These are phyloP conservation scores for Penicillium frequentans DNA, from an alignment of 2,329 filamentous ascomycete species.

Conservation along the genomic window DNA sequence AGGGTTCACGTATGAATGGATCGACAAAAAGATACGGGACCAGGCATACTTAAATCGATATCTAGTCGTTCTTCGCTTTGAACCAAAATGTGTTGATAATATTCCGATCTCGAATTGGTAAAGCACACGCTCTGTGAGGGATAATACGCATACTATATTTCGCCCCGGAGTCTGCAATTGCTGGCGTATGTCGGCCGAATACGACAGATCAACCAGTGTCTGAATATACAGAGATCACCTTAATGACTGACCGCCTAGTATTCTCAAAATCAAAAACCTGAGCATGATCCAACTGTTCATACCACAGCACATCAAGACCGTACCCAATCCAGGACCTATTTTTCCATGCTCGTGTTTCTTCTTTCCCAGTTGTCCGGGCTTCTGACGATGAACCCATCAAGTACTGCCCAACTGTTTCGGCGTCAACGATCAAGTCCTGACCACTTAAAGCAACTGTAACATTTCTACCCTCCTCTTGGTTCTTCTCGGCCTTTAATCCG, in stretches of 20 bases:
- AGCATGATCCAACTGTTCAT: slow-evolving; percentile 62
- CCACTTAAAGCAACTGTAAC: slow-evolving; percentile 62
- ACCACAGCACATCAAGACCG: slow-evolving; percentile 61
- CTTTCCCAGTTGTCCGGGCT: slow-evolving; percentile 12
- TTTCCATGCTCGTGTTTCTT: slow-evolving; percentile 16
- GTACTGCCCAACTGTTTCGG: slow-evolving; percentile 58
- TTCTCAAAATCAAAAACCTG: slow-evolving; percentile 54
- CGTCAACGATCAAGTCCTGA: slow-evolving; percentile 66
- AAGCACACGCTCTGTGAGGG: neutral
- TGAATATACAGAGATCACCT: slow-evolving; percentile 18
- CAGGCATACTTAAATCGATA: slow-evolving; percentile 1
- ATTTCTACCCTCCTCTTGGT: slow-evolving; percentile 25
- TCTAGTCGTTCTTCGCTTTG: neutral
- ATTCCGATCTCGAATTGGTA: neutral
- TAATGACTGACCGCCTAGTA: slow-evolving; percentile 17
- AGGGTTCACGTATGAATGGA: neutral
- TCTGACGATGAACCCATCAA: slow-evolving; percentile 39
- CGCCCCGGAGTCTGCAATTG: neutral
- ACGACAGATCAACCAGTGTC: neutral
- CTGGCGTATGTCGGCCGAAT: neutral
- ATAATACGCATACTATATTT: neutral
- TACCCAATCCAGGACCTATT: slow-evolving; percentile 32
- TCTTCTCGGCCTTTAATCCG: slow-evolving; percentile 18
- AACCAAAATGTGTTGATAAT: neutral
- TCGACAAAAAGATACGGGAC: neutral